These are phyloP conservation scores for Malus hybrid DNA, from an alignment of 331 rosid species.

Conservation along the genomic window DNA sequence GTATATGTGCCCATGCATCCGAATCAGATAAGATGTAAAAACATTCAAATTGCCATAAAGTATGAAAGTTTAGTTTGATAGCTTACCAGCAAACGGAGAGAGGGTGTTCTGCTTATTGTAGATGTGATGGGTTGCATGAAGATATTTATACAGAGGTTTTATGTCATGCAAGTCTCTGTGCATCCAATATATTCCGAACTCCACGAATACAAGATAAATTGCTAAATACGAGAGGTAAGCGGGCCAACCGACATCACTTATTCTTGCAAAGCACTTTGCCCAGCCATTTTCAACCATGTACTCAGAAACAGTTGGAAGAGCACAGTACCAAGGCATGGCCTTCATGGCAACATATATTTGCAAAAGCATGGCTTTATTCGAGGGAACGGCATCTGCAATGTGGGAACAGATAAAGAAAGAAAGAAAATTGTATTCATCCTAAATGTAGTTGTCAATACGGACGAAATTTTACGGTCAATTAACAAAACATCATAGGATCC, in stretches of 20 bases:
- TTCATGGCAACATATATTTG: constrained; percentile 79
- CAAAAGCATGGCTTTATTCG: constrained; percentile 64
- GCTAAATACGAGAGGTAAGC: constrained; percentile 46
- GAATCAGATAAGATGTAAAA: background rate
- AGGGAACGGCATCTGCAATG: constrained; percentile 74
- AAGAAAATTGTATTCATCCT: background rate
- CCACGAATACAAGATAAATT: constrained; percentile 58
- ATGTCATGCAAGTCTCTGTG: constrained; percentile 88
- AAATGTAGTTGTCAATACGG: background rate
- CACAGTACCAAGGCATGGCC: constrained; percentile 79
- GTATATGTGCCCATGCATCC: background rate
- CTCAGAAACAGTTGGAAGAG: constrained; percentile 73
- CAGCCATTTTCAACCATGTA: constrained; percentile 72
- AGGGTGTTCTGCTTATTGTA: constrained; percentile 92
- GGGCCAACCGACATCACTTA: constrained; percentile 47
- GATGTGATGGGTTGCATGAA: constrained; percentile 82
- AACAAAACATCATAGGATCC: background rate
- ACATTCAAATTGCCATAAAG: background rate
- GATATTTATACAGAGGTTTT: constrained; percentile 84
- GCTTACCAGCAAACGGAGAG: constrained; percentile 93
- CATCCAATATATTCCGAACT: constrained; percentile 92
- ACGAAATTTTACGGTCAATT: background rate
- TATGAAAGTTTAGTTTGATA: constrained; percentile 13
- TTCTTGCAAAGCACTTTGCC: constrained; percentile 68
- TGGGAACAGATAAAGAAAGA: background rate